Evolutionary conservation across 768 basidiomycete genomes (phyloP), one percentile per base, ranked within the genome.

Genomic region (Brasilioporus rufonigricans): DNA sequence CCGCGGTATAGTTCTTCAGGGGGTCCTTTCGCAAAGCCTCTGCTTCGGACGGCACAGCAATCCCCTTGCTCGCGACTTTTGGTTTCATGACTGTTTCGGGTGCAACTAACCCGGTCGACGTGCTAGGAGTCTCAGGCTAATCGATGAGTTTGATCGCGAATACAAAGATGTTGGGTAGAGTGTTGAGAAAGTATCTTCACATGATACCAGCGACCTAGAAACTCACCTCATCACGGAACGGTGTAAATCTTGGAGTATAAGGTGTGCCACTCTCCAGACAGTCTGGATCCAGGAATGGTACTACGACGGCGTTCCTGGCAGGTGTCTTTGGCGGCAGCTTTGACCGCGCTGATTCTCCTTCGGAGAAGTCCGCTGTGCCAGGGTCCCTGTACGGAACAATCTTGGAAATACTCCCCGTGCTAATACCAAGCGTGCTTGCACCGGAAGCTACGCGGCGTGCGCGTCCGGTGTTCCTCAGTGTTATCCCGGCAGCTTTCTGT

Each of bases 21-120:
- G 90, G 90, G 65, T 91, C 87, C 61, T 82, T 88, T 56, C 89
- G 76, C 54, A 92, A 66, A 2, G 87, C 89, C 65, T 92, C 90
- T 31, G 87, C 87, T 68, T 91, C 89, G 2, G 85, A 82, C 29
- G 77, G 71, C 36, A 78, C 69, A 23, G 67, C 61, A 10, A 75
- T 70, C 12, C 76, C 78, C 60, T 73, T 77, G 49, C 71, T 58
- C 53, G 73, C 69, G 57, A 73, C 75, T 71, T 86, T 88, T 48
- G 78, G 76, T 65, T 83, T 89, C 80, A 89, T 89, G 21, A 85
- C 77, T n/a, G 82, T 77, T 48, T 81, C 81, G n/a, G 77, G 75
- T 32, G 71, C 63, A 50, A 68, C 62, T 8, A 72, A 57, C 27
- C 68, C 62, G 53, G 58, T 59, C 24, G 62, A 67, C 31, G 64